A percentile compares a stretch with the other conserved stretches of the same genome.
These are phyloP conservation scores for Lactarius evosmus DNA, from an alignment of 768 basidiomycete genomes.

Conservation along the genomic window DNA sequence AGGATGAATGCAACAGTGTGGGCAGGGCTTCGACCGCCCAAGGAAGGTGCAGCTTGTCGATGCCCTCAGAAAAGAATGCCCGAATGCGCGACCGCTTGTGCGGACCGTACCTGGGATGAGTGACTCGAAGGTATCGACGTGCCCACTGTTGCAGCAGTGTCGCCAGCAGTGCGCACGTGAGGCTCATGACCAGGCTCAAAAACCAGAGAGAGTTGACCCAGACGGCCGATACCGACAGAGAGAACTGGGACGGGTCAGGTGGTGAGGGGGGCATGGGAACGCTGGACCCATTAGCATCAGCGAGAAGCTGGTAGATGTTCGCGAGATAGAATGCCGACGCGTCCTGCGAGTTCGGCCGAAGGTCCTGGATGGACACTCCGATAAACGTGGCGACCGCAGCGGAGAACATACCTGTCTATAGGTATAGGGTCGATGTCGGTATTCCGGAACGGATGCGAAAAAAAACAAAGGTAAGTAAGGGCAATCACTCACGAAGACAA, in stretches of 20 bases:
- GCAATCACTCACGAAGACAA: constrained; percentile 12
- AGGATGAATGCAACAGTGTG: constrained; percentile 3
- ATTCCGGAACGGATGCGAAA: not conserved
- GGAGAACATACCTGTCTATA: constrained; percentile 16
- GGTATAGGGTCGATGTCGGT: not conserved
- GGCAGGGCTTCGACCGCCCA: constrained; percentile 4
- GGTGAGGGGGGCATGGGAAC: not conserved
- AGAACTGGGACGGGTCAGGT: constrained; percentile 7
- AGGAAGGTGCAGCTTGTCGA: constrained; percentile 1
- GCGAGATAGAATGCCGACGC: not conserved
- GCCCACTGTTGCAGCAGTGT: constrained; percentile 20
- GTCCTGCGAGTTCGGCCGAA: not conserved
- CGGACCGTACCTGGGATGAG: constrained; percentile 8
- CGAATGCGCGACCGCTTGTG: constrained; percentile 9
- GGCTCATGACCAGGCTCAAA: constrained; percentile 8
- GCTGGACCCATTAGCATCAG: not conserved
- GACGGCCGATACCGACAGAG: not conserved
- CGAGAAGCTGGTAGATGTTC: constrained; percentile 10
- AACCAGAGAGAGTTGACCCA: constrained; percentile 19
- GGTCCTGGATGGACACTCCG: constrained; percentile 8
- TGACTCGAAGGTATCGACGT: constrained; percentile 12
- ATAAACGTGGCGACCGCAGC: constrained; percentile 6
- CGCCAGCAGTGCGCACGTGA: constrained; percentile 14
- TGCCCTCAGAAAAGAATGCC: constrained; percentile 9
- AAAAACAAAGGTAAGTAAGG: not conserved